phyloP scores from a whole-genome alignment of 257 asterid genomes.

The Fraxinus americana region DNA sequence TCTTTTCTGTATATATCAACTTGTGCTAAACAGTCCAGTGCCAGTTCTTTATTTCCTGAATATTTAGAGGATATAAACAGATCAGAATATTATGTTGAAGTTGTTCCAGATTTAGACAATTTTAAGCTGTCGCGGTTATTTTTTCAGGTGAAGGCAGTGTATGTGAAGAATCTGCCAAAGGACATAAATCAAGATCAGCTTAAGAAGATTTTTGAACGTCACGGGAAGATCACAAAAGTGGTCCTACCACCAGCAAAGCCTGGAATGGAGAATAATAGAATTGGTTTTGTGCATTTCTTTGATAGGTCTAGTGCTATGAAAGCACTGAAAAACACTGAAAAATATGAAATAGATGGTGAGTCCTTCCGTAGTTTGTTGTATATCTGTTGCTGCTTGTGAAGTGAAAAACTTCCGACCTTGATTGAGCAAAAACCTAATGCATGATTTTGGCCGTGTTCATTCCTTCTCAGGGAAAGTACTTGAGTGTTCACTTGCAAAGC shows the following conservation, averaged over 20 bases:
- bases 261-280: slow-evolving; percentile 89
- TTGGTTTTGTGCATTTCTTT: slow-evolving; percentile 89
- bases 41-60: not conserved
- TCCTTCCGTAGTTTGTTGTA: not conserved
- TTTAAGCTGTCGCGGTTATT: not conserved
- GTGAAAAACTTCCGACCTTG: not conserved
- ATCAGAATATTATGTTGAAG: not conserved
- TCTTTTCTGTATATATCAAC: not conserved
- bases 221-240: slow-evolving; percentile 83
- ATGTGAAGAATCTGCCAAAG: slow-evolving; percentile 91
- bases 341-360: slow-evolving; percentile 82
- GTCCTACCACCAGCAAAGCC: slow-evolving; percentile 97
- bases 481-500: slow-evolving; percentile 98
- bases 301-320: slow-evolving; percentile 90
- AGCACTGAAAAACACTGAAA: slow-evolving; percentile 89
- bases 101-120: not conserved
- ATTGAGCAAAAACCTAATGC: not conserved
- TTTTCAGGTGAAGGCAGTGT: slow-evolving; percentile 87
- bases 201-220: slow-evolving; percentile 73
- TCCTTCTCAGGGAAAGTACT: slow-evolving; percentile 67
- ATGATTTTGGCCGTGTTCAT: not conserved
- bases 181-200: slow-evolving; percentile 83
- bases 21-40: not conserved
- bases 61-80: slow-evolving; percentile 7
- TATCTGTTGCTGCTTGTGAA: not conserved